Evolutionary conservation across 768 basidiomycete genomes (phyloP).

Genomic region (Hericium rajendrae): DNA sequence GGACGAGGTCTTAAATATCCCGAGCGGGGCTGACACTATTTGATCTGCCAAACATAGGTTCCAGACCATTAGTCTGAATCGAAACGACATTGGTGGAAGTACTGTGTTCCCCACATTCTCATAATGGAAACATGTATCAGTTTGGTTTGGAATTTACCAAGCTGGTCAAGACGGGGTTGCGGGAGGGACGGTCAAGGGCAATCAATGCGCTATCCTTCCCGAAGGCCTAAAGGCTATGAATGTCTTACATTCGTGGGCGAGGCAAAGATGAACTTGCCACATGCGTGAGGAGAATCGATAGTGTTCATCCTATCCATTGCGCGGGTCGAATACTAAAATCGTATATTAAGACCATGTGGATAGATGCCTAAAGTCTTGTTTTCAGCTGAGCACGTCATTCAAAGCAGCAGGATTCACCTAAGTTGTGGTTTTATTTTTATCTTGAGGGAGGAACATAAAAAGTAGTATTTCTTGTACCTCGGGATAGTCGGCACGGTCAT

Average conservation of each 20-base stretch:
- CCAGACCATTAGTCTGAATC: too few relatives aligned
- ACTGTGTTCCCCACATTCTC: background rate
- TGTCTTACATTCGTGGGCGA: background rate
- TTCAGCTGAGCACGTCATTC: too few relatives aligned
- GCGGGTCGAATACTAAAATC: background rate
- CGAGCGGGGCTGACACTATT: too few relatives aligned
- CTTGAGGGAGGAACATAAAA: too few relatives aligned
- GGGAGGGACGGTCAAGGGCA: background rate
- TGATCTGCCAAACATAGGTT: too few relatives aligned
- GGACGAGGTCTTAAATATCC: too few relatives aligned
- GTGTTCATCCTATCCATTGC: background rate
- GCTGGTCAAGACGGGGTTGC: background rate
- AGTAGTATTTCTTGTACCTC: too few relatives aligned
- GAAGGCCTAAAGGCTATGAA: background rate
- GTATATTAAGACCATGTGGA: background rate
- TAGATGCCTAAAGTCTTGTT: too few relatives aligned
- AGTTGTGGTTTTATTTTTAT: too few relatives aligned
- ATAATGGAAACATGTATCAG: background rate
- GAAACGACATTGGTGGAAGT: too few relatives aligned
- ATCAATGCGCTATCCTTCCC: background rate
- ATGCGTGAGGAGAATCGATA: background rate
- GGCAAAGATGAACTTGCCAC: background rate
- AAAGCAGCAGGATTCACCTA: too few relatives aligned
- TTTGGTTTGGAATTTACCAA: background rate
- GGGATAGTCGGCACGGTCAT: too few relatives aligned